Evolutionary conservation across 805 yeast species (phyloP).

Genomic region (Ogataea corticis): DNA sequence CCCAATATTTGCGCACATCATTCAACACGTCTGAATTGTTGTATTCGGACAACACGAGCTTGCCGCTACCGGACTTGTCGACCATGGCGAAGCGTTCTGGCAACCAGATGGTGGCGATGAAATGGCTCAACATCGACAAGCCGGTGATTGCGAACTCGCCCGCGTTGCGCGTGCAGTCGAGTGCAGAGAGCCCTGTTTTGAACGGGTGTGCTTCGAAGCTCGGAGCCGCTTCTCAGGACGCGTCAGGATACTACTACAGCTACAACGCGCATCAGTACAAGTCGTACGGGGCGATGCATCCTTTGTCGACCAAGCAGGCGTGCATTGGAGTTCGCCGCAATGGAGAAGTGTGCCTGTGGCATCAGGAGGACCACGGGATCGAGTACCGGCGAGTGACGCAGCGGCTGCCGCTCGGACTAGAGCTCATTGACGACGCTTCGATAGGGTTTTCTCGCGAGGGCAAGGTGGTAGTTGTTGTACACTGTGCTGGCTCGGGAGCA

Average conservation of each 20-base stretch:
- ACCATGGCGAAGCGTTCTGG: slow-evolving; percentile 21
- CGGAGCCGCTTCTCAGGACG: slow-evolving; percentile 38
- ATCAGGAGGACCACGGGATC: slow-evolving; percentile 62
- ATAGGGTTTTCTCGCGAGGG: slow-evolving; percentile 56
- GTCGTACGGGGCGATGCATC: slow-evolving; percentile 66
- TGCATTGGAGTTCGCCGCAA: slow-evolving; percentile 63
- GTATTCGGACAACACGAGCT: slow-evolving; percentile 40
- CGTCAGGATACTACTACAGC: slow-evolving; percentile 38
- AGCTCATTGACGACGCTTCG: slow-evolving; percentile 38
- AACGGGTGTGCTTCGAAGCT: slow-evolving; percentile 38
- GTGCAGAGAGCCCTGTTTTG: slow-evolving; percentile 26
- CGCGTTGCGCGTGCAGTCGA: slow-evolving; percentile 42
- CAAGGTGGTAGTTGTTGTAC: slow-evolving; percentile 43
- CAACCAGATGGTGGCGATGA: slow-evolving; percentile 48
- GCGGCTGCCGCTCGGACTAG: slow-evolving; percentile 32
- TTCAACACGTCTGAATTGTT: slow-evolving; percentile 45
- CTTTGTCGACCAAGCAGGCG: slow-evolving; percentile 67
- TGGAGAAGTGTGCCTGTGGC: slow-evolving; percentile 61
- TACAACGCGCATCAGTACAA: slow-evolving; percentile 63
- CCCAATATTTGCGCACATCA: slow-evolving; percentile 41
- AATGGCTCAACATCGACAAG: slow-evolving; percentile 78
- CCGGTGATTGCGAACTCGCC: slow-evolving; percentile 61
- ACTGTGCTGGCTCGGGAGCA: slow-evolving; percentile 37
- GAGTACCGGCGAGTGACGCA: slow-evolving; percentile 48
- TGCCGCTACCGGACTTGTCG: slow-evolving; percentile 28